phyloP scores from a whole-genome alignment of 1,139 yeast species.

The Yamadazyma diospyri region DNA sequence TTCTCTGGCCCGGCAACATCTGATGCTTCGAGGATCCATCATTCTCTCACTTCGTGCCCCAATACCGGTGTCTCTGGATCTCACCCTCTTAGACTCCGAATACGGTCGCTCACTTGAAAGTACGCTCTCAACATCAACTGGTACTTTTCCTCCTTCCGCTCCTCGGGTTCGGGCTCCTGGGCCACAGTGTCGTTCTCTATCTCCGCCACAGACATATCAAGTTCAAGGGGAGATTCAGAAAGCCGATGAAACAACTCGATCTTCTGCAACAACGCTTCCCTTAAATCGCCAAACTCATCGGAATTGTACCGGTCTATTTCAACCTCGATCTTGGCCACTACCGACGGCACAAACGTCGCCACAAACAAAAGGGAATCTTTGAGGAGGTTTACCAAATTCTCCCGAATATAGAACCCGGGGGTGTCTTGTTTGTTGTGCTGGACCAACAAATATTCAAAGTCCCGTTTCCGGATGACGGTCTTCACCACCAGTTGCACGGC shows the following conservation, averaged over 20 bases:
- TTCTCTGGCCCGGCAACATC: too few relatives aligned
- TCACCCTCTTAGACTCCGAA: too few relatives aligned
- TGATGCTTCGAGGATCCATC: too few relatives aligned
- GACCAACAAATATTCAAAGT: constrained; percentile 21
- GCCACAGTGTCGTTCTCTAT: background rate
- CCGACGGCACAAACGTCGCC: constrained; percentile 21
- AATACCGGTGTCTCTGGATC: too few relatives aligned
- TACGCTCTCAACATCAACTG: constrained; percentile 1
- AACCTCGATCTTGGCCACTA: constrained; percentile 14
- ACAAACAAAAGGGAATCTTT: constrained; percentile 22
- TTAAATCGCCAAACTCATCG: constrained; percentile 19
- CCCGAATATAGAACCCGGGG: constrained; percentile 12
- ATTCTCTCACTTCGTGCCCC: too few relatives aligned
- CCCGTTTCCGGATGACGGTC: constrained; percentile 22
- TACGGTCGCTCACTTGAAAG: background rate
- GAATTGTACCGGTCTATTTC: constrained; percentile 18
- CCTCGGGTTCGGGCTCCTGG: constrained; percentile 1
- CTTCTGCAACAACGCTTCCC: constrained; percentile 8
- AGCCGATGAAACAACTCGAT: constrained; percentile 7
- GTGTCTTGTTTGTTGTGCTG: constrained; percentile 11
- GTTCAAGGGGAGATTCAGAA: too few relatives aligned
- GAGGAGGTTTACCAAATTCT: constrained; percentile 14
- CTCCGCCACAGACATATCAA: background rate
- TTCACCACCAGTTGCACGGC: constrained; percentile 16
- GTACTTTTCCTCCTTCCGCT: constrained; percentile 3